A percentile compares a stretch with the other conserved stretches of the same genome.
These are phyloP conservation scores for Termitomyces heimii DNA, from an alignment of 768 basidiomycete species.

Conservation along the genomic window DNA sequence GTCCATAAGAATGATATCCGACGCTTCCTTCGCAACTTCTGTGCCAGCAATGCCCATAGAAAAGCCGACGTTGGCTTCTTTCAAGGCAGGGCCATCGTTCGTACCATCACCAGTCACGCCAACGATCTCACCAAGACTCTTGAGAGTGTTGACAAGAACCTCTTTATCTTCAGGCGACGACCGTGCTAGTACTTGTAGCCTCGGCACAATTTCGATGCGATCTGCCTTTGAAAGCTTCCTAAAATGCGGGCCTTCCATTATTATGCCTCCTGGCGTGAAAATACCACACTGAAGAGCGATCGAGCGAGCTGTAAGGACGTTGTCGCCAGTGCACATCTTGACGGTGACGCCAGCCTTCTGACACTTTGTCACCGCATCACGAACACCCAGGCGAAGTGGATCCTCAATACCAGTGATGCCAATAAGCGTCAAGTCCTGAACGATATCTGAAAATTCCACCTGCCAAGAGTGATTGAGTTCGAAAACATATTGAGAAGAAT, in stretches of 20 bases:
- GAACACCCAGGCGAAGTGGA: constrained; percentile 72
- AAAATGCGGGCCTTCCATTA: constrained; percentile 98
- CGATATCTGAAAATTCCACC: constrained; percentile 67
- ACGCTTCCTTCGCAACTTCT: constrained; percentile 98
- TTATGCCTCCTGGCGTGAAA: constrained; percentile 86
- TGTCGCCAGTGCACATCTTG: constrained; percentile 99
- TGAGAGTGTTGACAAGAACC: constrained; percentile 83
- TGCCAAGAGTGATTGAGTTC: constrained; percentile 20
- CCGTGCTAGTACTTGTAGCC: constrained; percentile 93
- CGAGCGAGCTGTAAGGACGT: constrained; percentile 91
- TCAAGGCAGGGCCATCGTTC: constrained; percentile 95
- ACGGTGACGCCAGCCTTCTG: constrained; percentile 84
- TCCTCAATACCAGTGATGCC: constrained; percentile 95
- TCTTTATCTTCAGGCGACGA: constrained; percentile 98
- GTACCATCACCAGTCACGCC: constrained; percentile 98
- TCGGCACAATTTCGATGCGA: constrained; percentile 79
- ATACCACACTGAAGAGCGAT: constrained; percentile 97
- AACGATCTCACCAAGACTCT: constrained; percentile 82
- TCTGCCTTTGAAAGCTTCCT: constrained; percentile 67
- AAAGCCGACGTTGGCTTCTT: constrained; percentile 94
- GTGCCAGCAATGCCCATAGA: constrained; percentile 97
- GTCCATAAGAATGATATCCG: constrained; percentile 98
- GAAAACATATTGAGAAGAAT: background rate
- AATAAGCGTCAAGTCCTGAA: constrained; percentile 74
- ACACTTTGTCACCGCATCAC: constrained; percentile 83